phyloP scores from a whole-genome alignment of 2,329 filamentous ascomycete genomes.

The Cercospora janseana region DNA sequence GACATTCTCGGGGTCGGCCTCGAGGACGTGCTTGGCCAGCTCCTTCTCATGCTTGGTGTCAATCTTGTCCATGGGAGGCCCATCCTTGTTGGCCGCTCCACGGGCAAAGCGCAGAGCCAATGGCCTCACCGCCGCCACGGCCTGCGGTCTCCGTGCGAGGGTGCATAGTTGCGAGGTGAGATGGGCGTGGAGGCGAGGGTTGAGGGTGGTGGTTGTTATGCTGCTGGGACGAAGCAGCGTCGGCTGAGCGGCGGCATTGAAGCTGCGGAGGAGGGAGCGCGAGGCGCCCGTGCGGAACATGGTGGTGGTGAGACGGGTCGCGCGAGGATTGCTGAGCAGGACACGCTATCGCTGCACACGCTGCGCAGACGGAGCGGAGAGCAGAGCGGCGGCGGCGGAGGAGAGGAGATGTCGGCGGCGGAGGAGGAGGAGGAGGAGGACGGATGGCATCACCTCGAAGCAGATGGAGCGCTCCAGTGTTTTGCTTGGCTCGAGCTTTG shows the following conservation, averaged over 20 bases:
- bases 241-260: slow-evolving; percentile 32
- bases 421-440: no score
- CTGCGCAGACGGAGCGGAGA: not conserved
- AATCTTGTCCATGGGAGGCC: slow-evolving; percentile 45
- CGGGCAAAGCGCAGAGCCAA: slow-evolving; percentile 31
- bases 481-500: no score
- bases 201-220: slow-evolving; percentile 28
- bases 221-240: slow-evolving; percentile 19
- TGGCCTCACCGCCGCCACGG: slow-evolving; percentile 38
- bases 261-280: slow-evolving; percentile 42
- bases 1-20: slow-evolving; percentile 60
- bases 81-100: slow-evolving; percentile 19
- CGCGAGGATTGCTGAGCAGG: not conserved
- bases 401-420: not conserved
- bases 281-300: slow-evolving; percentile 49
- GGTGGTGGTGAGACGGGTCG: slow-evolving; percentile 14
- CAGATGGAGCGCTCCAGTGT: no score
- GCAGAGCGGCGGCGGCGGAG: not conserved
- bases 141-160: slow-evolving; percentile 36
- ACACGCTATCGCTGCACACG: not conserved
- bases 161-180: slow-evolving; percentile 47
- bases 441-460: no score
- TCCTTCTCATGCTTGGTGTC: slow-evolving; percentile 58
- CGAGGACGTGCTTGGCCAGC: slow-evolving; percentile 56
- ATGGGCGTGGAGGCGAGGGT: slow-evolving; percentile 38